phyloP scores from a whole-genome alignment of 2,329 filamentous ascomycete species.

The Neoscytalidium dimidiatum region DNA sequence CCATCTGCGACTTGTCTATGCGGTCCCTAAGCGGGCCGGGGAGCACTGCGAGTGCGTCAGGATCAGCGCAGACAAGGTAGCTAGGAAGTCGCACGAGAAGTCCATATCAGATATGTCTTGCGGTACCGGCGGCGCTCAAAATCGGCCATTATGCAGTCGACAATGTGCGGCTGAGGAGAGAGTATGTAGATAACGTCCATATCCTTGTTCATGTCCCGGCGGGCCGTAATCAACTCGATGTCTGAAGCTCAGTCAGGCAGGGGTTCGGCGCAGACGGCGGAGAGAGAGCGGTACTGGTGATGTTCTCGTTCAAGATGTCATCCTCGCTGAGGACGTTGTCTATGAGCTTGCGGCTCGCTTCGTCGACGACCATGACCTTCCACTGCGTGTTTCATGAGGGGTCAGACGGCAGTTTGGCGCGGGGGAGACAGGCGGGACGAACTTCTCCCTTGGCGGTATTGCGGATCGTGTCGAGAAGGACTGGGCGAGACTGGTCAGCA shows the following conservation, averaged over 20 bases:
- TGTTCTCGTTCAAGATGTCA: constrained; percentile 94
- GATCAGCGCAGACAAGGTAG: background rate
- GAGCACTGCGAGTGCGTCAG: constrained; percentile 54
- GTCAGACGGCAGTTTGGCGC: constrained; percentile 22
- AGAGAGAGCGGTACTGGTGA: constrained; percentile 68
- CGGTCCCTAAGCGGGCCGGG: constrained; percentile 70
- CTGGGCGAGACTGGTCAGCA: constrained; percentile 45
- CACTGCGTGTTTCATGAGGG: constrained; percentile 59
- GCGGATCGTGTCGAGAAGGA: constrained; percentile 73
- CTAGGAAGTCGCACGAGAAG: constrained; percentile 53
- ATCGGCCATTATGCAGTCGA: constrained; percentile 92
- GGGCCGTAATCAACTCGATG: constrained; percentile 91
- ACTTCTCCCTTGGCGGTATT: constrained; percentile 81
- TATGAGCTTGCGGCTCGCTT: constrained; percentile 78
- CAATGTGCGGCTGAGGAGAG: constrained; percentile 80
- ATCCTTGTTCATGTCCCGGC: constrained; percentile 76
- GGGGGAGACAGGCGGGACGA: constrained; percentile 38
- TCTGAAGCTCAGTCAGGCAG: constrained; percentile 58
- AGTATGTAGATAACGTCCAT: constrained; percentile 96
- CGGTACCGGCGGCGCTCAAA: constrained; percentile 83
- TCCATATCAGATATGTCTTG: constrained; percentile 83
- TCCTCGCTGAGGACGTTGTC: constrained; percentile 92
- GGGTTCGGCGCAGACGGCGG: background rate
- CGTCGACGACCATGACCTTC: constrained; percentile 94
- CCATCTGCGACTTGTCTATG: constrained; percentile 70